Evolutionary conservation across 495 filamentous ascomycete genomes (phyloP), one percentile per base, ranked within the genome.

Genomic region (Clohesyomyces aquaticus): DNA sequence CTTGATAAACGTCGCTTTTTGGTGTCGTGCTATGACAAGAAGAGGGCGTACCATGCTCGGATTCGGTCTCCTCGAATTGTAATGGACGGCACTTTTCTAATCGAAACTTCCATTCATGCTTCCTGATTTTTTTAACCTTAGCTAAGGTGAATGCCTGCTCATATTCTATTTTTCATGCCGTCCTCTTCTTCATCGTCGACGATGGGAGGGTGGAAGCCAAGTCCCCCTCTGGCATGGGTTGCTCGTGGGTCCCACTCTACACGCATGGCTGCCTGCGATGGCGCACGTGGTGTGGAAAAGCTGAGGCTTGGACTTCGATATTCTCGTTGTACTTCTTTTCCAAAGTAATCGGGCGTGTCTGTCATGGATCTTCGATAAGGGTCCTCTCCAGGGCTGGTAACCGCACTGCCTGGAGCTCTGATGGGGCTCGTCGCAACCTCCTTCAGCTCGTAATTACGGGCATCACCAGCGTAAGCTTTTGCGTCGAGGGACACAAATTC

Each of bases 401-500:
- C 71, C 3, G 73, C 73, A 0, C 79, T 71, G 50, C 81, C 78
- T 1, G 82, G 79, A 8, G 72, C 73, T 70, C 81, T 84, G 1
- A 66, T 57, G 2, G 35, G 28, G 11, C 38, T 57, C 19, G 55
- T 52, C 10, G 62, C 67, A 66, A 81, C 80, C 66, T 77, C 79
- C 66, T 93, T 85, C 87, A 96, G 92, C 77, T 96, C 91, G 81
- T 91, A 95, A 67, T 86, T 84, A 76, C 85, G 84, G 68, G 81
- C 78, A 58, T 89, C 85, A 71, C 81, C 77, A 58, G 86, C 82
- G 69, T 84, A 77, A 50, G 81, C 75, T 60, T 84, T 83, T 23
- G 91, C 92, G 66, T 97, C 93, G 21, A 88, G 88, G 14, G 89
- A 93, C 64, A 96, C 91, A 67, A 96, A 98, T 69, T 98, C 94